phyloP scores from a whole-genome alignment of 345 rosid species.

The Moricandia arvensis region DNA sequence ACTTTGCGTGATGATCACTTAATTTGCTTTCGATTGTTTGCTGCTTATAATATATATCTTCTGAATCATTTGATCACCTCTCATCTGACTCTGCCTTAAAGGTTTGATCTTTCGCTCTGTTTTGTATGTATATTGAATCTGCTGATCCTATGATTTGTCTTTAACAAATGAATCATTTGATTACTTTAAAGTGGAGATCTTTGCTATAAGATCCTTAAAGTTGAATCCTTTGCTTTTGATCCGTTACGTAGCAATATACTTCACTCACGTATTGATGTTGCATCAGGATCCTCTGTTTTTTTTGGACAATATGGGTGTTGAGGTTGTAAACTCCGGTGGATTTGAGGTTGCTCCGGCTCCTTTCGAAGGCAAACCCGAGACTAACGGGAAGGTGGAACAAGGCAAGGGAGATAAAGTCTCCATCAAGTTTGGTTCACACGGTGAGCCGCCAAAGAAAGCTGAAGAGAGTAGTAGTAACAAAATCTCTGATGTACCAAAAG shows the following conservation, averaged over 20 bases:
- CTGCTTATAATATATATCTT: not conserved
- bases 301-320: conserved; percentile 61
- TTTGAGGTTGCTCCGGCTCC: conserved; percentile 68
- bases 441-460: conserved; percentile 45
- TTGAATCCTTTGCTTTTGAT: conserved; percentile 20
- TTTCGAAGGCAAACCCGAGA: conserved; percentile 44
- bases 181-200: no score
- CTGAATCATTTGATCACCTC: conserved; percentile 4
- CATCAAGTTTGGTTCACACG: conserved; percentile 61
- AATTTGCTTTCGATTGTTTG: not conserved
- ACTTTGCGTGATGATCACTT: not conserved
- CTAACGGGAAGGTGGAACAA: conserved; percentile 54
- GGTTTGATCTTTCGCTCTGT: not conserved
- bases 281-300: conserved; percentile 30
- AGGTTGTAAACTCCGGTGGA: conserved; percentile 54
- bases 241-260: not conserved
- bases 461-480: conserved; percentile 29
- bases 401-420: conserved; percentile 40
- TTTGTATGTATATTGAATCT: not conserved
- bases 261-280: not conserved
- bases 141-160: conserved; percentile 14
- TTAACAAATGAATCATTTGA: not conserved
- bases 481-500: conserved; percentile 51
- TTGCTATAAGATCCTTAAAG: conserved; percentile 27
- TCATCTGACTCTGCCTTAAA: not conserved